Percentiles rank a stretch among this genome's conserved stretches.
These are phyloP conservation scores for Luffa acutangula DNA, from an alignment of 306 rosid species.

Conservation along the genomic window DNA sequence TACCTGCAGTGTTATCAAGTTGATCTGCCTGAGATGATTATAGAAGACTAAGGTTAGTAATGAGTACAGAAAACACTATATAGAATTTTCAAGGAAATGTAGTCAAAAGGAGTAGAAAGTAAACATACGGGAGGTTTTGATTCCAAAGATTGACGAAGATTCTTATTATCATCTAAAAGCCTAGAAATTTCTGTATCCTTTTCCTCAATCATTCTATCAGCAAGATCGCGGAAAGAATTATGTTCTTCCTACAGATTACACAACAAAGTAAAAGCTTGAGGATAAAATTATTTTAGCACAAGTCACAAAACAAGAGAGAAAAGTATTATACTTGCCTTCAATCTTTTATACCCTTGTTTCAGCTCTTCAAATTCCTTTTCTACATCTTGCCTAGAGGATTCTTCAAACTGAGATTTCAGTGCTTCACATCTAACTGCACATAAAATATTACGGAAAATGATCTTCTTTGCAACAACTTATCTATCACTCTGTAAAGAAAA, in stretches of 20 bases:
- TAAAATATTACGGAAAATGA: conserved; percentile 7
- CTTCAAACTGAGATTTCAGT: conserved; percentile 71
- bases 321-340: conserved; percentile 50
- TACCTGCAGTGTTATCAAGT: conserved; percentile 53
- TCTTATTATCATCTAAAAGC: conserved; percentile 66
- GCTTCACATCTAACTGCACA: conserved; percentile 78
- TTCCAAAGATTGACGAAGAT: conserved; percentile 63
- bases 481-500: not conserved
- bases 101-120: conserved; percentile 12
- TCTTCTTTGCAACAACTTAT: conserved; percentile 6
- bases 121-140: conserved; percentile 55
- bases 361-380: conserved; percentile 81
- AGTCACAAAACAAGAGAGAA: conserved; percentile 9
- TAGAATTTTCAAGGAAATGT: not conserved
- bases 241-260: conserved; percentile 64
- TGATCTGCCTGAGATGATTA: conserved; percentile 50
- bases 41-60: conserved; percentile 3
- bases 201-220: conserved; percentile 87
- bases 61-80: not conserved
- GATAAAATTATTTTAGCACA: conserved; percentile 3
- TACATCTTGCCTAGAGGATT: conserved; percentile 40
- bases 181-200: conserved; percentile 81
- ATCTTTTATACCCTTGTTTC: conserved; percentile 47
- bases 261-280: conserved; percentile 18
- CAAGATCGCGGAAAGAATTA: conserved; percentile 77